Evolutionary conservation across 352 stramenopile species (phyloP).

Genomic region (Phytophthora idaei): DNA sequence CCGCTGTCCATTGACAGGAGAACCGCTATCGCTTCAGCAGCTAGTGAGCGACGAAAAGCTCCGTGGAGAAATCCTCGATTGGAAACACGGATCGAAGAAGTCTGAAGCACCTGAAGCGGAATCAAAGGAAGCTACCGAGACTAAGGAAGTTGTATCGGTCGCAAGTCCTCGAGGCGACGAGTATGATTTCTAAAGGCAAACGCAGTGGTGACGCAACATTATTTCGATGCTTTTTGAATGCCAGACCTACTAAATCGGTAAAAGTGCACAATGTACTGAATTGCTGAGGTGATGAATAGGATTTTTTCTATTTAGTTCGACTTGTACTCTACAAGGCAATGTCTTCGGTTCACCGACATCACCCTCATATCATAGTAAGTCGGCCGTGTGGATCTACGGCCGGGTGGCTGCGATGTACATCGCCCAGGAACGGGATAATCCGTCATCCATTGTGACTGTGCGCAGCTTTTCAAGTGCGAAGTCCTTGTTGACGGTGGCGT

Average conservation of each 20-base stretch:
- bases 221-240: not conserved
- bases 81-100: slow-evolving; percentile 59
- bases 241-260: not conserved
- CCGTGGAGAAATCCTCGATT: slow-evolving; percentile 61
- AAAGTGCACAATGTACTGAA: not conserved
- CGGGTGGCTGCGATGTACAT: slow-evolving; percentile 74
- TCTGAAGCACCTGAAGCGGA: slow-evolving; percentile 5
- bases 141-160: slow-evolving; percentile 9
- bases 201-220: not conserved
- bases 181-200: slow-evolving; percentile 27
- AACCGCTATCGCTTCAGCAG: slow-evolving; percentile 64
- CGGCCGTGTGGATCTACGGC: slow-evolving; percentile 22
- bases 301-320: slow-evolving; percentile 27
- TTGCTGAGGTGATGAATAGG: not conserved
- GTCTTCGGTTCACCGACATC: not conserved
- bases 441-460: slow-evolving; percentile 69
- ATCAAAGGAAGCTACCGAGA: slow-evolving; percentile 7
- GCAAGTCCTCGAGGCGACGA: slow-evolving; percentile 27
- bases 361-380: slow-evolving; percentile 29
- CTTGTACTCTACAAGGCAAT: slow-evolving; percentile 32
- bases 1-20: slow-evolving; percentile 72
- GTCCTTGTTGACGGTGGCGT: slow-evolving; percentile 65
- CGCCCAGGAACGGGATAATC: slow-evolving; percentile 75
- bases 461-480: slow-evolving; percentile 60
- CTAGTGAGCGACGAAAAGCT: slow-evolving; percentile 60